These are phyloP conservation scores for Xylaria sp. DNA, from an alignment of 2,329 filamentous ascomycete species.

Conservation along the genomic window DNA sequence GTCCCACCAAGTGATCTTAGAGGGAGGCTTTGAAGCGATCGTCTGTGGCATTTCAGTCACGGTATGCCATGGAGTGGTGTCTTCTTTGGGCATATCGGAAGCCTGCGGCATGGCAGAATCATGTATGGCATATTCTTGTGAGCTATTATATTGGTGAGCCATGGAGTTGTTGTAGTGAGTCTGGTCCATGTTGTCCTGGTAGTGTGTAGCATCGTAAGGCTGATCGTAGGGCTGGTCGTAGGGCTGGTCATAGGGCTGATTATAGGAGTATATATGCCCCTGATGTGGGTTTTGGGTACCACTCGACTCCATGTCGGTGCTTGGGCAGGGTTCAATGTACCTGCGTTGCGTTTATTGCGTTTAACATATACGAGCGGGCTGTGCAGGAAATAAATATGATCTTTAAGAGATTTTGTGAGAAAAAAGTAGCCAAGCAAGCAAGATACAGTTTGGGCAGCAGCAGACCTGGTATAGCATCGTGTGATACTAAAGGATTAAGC, in stretches of 20 bases:
- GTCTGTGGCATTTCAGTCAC: not conserved
- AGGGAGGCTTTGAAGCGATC: not conserved
- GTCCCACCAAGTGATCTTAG: constrained; percentile 10
- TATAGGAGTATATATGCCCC: constrained; percentile 8
- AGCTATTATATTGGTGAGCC: constrained; percentile 7
- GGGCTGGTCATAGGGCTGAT: not conserved
- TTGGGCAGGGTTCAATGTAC: not conserved
- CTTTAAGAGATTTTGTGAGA: not conserved
- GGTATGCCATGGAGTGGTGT: not conserved
- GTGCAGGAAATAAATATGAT: not conserved
- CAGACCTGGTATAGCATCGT: not conserved
- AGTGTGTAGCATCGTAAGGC: constrained; percentile 9
- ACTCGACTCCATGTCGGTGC: constrained; percentile 16
- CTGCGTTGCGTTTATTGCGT: not conserved
- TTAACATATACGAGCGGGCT: not conserved
- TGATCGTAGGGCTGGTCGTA: constrained; percentile 3
- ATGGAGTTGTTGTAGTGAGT: not conserved
- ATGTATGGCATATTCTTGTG: constrained; percentile 6
- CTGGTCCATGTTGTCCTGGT: constrained; percentile 2
- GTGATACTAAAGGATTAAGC: not conserved
- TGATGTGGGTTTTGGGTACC: not conserved
- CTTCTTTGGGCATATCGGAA: not conserved
- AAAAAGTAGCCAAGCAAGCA: not conserved
- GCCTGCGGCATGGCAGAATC: not conserved
- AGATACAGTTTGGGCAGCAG: not conserved